Percentiles rank a stretch among this genome's conserved stretches.
These are phyloP conservation scores for Moesziomyces parantarcticus DNA, from an alignment of 1,284 basidiomycete genomes.

Conservation along the genomic window DNA sequence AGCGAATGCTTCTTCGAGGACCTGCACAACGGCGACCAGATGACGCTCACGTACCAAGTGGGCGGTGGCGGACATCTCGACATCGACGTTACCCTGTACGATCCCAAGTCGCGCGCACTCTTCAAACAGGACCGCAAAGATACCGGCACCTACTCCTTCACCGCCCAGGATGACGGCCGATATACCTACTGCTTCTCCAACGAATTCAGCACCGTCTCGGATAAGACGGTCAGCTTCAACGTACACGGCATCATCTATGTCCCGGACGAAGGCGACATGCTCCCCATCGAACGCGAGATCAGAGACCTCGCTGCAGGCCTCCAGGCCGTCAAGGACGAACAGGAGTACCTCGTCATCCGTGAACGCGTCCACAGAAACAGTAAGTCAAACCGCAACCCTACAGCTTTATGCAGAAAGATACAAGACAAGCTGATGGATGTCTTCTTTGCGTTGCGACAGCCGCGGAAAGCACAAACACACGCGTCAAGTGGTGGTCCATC, in stretches of 20 bases:
- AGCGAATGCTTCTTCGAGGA: constrained; percentile 99
- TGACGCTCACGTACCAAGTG: constrained; percentile 99
- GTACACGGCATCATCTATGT: constrained; percentile 97
- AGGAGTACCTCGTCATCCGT: constrained; percentile 95
- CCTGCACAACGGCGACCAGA: constrained; percentile 92
- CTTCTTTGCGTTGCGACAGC: constrained; percentile 53
- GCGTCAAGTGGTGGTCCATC: constrained; percentile 99
- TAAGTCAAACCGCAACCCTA: constrained; percentile 55
- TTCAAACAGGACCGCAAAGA: constrained; percentile 85
- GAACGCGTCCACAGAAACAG: constrained; percentile 92
- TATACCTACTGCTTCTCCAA: constrained; percentile 99
- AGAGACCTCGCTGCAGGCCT: constrained; percentile 85
- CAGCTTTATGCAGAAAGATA: neutral
- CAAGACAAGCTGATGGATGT: neutral
- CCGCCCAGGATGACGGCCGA: constrained; percentile 84
- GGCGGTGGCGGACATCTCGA: constrained; percentile 95
- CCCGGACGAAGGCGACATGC: constrained; percentile 78
- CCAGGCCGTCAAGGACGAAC: constrained; percentile 94
- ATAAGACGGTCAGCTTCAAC: constrained; percentile 98
- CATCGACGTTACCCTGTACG: constrained; percentile 88
- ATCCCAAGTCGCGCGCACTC: constrained; percentile 76
- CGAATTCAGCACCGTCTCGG: constrained; percentile 91
- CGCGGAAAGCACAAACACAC: constrained; percentile 76
- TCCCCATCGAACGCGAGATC: constrained; percentile 93
- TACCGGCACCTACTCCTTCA: constrained; percentile 88